These are phyloP conservation scores for Boletus sp. DNA, from an alignment of 768 basidiomycete species.

Conservation along the genomic window DNA sequence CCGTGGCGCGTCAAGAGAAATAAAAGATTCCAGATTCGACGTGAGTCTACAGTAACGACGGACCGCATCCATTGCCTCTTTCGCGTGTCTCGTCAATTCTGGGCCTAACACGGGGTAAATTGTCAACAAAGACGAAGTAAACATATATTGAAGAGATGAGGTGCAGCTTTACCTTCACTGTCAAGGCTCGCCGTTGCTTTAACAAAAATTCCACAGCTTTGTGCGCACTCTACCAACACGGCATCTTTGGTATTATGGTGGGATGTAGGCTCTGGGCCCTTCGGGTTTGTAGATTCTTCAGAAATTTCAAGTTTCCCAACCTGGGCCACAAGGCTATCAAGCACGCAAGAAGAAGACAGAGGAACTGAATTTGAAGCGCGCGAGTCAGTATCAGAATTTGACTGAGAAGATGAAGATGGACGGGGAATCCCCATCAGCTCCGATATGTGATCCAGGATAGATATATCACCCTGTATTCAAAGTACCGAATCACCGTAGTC, in stretches of 20 bases:
- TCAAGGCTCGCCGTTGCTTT: constrained; percentile 41
- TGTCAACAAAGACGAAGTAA: not conserved
- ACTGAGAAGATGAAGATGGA: constrained; percentile 3
- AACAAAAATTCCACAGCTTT: constrained; percentile 41
- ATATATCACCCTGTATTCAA: constrained; percentile 43
- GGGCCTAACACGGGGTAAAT: constrained; percentile 5
- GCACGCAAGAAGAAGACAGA: constrained; percentile 1
- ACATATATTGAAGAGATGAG: not conserved
- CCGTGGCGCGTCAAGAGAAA: not conserved
- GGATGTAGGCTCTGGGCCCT: not conserved
- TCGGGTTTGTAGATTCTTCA: constrained; percentile 4
- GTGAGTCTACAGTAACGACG: constrained; percentile 17
- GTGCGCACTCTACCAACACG: constrained; percentile 36
- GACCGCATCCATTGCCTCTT: constrained; percentile 17
- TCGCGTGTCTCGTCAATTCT: constrained; percentile 18
- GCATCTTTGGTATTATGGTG: constrained; percentile 3
- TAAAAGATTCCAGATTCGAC: constrained; percentile 8
- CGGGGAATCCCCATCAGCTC: constrained; percentile 33
- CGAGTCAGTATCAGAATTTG: not conserved
- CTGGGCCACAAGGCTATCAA: constrained; percentile 19
- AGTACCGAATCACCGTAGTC: not conserved
- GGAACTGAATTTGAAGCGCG: not conserved
- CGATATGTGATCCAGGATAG: constrained; percentile 46
- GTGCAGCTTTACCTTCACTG: constrained; percentile 7
- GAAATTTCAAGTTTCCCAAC: constrained; percentile 22